phyloP scores from a whole-genome alignment of 2,329 filamentous ascomycete genomes.

The Cercospora canescens region DNA sequence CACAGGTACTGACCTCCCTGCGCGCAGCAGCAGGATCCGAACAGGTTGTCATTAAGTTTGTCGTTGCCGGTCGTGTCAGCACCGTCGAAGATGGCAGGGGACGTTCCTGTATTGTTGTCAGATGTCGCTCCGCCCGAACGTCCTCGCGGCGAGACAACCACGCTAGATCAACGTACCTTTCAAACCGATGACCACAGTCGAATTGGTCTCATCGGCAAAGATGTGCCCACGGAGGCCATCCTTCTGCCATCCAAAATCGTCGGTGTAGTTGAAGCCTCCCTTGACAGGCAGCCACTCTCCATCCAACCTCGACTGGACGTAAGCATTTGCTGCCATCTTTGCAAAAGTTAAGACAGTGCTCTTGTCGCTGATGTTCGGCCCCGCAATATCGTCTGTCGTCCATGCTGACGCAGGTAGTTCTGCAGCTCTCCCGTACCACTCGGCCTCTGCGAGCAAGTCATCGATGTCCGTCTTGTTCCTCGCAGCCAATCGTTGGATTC shows the following conservation, averaged over 20 bases:
- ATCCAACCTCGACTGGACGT: conserved; percentile 69
- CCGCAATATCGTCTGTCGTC: conserved; percentile 75
- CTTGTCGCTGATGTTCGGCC: conserved; percentile 83
- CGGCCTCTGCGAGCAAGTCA: conserved; percentile 71
- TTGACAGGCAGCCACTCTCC: conserved; percentile 84
- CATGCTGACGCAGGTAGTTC: conserved; percentile 73
- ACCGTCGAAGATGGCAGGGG: conserved; percentile 88
- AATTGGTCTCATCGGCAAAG: conserved; percentile 82
- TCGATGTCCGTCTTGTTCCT: conserved; percentile 76
- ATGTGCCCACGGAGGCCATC: conserved; percentile 92
- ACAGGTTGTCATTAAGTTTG: conserved; percentile 96
- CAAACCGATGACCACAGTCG: conserved; percentile 84
- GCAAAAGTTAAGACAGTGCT: conserved; percentile 81
- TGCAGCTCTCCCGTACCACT: conserved; percentile 66
- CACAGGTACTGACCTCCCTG: conserved; percentile 89
- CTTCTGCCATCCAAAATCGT: conserved; percentile 87
- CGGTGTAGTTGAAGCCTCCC: conserved; percentile 77
- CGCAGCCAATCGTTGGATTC: conserved; percentile 80
- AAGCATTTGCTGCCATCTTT: conserved; percentile 86
- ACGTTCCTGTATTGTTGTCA: conserved; percentile 12
- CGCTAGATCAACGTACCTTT: conserved; percentile 60
- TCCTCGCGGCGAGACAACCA: neutral
- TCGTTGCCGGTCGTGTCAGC: conserved; percentile 95
- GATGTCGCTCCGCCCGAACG: neutral
- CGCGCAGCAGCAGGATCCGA: conserved; percentile 96